Conservation (phyloP, 2,329 filamentous ascomycete genomes). For the Pseudogymnoascus sp. region DNA sequence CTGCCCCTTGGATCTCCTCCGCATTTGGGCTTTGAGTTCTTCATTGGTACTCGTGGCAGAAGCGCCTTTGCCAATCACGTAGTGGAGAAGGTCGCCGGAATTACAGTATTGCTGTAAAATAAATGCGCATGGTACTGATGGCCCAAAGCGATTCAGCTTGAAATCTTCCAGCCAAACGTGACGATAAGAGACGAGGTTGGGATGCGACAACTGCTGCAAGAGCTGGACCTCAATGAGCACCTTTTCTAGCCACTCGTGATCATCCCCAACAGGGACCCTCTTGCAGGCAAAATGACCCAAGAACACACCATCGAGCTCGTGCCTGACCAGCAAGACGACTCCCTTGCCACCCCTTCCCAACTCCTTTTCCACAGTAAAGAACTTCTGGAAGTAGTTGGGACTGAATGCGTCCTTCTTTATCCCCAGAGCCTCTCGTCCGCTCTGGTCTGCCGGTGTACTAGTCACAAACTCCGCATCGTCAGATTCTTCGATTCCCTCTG, state of each 20-base stretch:
- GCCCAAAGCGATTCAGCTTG: conserved; percentile 75
- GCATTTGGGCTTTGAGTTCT: conserved; percentile 78
- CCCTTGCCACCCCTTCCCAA: conserved; percentile 89
- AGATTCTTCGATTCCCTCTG: conserved; percentile 17
- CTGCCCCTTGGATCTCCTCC: conserved; percentile 73
- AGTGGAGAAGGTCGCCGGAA: conserved; percentile 78
- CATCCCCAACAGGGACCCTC: conserved; percentile 87
- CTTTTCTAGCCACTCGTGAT: conserved; percentile 93
- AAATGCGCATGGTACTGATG: conserved; percentile 87
- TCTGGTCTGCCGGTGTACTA: conserved; percentile 38
- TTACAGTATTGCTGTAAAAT: conserved; percentile 99
- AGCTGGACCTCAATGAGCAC: conserved; percentile 89
- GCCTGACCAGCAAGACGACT: conserved; percentile 86
- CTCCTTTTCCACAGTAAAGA: conserved; percentile 83
- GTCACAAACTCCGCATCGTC: conserved; percentile 42
- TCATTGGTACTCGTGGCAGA: conserved; percentile 63
- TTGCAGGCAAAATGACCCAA: conserved; percentile 91
- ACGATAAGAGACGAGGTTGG: conserved; percentile 91
- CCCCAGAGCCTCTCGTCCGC: conserved; percentile 47
- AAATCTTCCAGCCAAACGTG: conserved; percentile 96
- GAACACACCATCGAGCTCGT: conserved; percentile 81
- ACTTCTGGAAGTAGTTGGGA: conserved; percentile 84
- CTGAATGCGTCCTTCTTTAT: conserved; percentile 86
- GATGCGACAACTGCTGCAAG: conserved; percentile 82
- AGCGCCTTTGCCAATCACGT: conserved; percentile 64